Percentiles rank a stretch among this genome's conserved stretches.
Conservation (phyloP, 768 basidiomycete species). For the Mycena pura region DNA sequence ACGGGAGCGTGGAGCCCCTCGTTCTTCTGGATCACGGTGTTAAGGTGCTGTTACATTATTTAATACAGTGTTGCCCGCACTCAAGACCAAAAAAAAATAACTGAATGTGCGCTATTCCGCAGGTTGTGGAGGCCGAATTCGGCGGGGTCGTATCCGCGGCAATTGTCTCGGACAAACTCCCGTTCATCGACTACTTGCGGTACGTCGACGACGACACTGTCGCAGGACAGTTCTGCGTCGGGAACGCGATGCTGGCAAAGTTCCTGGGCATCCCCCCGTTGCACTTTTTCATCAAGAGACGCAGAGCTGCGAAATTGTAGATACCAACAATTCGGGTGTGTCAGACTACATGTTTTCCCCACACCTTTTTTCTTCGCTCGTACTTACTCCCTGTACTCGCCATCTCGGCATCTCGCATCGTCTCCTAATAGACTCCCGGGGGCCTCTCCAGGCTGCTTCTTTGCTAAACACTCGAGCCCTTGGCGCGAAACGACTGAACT, state of each 20-base stretch:
- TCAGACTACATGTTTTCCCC: no score
- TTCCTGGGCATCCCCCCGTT: not conserved
- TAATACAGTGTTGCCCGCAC: not conserved
- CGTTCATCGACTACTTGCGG: not conserved
- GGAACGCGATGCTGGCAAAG: not conserved
- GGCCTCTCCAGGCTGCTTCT: no score
- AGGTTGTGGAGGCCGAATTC: not conserved
- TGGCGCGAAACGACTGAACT: no score
- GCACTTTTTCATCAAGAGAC: not conserved
- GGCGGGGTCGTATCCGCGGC: not conserved
- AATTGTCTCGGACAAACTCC: not conserved
- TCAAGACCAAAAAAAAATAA: not conserved
- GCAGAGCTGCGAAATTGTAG: not conserved
- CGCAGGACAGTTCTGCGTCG: not conserved
- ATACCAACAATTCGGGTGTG: not conserved
- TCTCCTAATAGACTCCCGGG: no score
- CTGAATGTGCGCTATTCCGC: not conserved
- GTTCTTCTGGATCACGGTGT: not conserved
- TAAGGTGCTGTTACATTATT: not conserved
- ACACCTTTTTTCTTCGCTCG: no score
- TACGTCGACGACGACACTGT: no score
- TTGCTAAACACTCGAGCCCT: no score
- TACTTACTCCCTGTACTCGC: no score
- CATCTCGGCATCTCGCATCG: no score
- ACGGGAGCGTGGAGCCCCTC: no score